A percentile compares a stretch with the other conserved stretches of the same genome.
Conservation (phyloP, 179 eudicot genomes). For the Amaranthus tricolor region DNA sequence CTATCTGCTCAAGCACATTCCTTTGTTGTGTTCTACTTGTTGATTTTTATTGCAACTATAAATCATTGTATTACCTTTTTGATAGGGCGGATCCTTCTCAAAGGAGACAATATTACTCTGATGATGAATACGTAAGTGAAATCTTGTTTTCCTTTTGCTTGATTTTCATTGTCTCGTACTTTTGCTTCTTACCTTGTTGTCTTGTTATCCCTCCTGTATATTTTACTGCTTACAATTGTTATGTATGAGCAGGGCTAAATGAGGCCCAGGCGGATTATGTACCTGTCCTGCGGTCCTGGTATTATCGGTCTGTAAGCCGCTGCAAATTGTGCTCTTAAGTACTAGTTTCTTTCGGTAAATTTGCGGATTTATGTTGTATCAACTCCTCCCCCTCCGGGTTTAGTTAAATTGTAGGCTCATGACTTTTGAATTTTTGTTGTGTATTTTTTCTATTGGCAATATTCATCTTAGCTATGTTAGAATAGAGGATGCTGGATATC, state of each 20-base stretch:
- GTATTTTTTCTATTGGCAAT: too few species aligned
- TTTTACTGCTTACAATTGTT: background rate
- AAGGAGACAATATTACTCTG: slow-evolving; percentile 82
- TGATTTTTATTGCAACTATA: background rate
- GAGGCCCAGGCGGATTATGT: background rate
- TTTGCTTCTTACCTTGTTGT: background rate
- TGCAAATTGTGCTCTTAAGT: background rate
- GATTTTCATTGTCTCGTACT: background rate
- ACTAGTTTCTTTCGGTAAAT: background rate
- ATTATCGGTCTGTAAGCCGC: background rate
- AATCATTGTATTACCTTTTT: slow-evolving; percentile 10
- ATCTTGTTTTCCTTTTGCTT: background rate
- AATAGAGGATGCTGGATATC: too few species aligned
- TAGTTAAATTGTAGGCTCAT: background rate
- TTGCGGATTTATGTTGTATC: background rate
- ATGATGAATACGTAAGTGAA: slow-evolving; percentile 72
- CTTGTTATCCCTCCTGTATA: background rate
- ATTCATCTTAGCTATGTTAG: too few species aligned
- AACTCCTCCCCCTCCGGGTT: background rate
- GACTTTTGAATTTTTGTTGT: background rate
- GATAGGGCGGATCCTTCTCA: slow-evolving; percentile 74
- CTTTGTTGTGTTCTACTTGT: background rate
- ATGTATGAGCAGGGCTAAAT: slow-evolving; percentile 27
- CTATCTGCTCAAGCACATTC: background rate
- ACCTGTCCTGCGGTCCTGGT: background rate